Evolutionary conservation across 768 basidiomycete genomes (phyloP), one percentile per base, ranked within the genome.

Genomic region (Lyophyllum semitale): DNA sequence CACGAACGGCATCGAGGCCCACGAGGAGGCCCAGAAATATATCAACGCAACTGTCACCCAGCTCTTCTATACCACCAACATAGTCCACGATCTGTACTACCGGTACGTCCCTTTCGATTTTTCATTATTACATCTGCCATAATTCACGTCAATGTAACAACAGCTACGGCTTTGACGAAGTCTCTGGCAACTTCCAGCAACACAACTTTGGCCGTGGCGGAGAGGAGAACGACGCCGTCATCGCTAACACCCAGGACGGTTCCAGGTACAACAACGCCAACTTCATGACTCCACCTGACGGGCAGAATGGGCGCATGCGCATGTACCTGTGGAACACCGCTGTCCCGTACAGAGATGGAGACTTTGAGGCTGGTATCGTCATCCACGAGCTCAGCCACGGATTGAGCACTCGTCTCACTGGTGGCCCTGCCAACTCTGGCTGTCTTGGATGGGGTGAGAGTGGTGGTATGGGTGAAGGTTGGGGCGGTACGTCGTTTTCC

Each of bases 391-490:
- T 90, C 60, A 75, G 81, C 48, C 96, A 99, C 70, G 96, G 96
- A 55, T 74, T 98, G 44, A 93, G 91, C 66, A 99, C 93, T 3
- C 89, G 96, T 64, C 70, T 98, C 58, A 98, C 96, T 7, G 96
- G 96, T 69, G 96, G 96, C 2, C 95, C 94, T 0, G 79, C 84
- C 49, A 92, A 95, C 74, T 94, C 92, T 30, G 91, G 90, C 2
- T 97, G 95, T 69, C 85, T 97, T 53, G 93, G 92, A 13, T 98
- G 91, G 88, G 95, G 96, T 48, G 95, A 98, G 75, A 81, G 87
- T 23, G 95, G 96, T 35, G 96, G 95, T 23, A 98, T 98, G 95
- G 95, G 95, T 60, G 94, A 97, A 73, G 95, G 95, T 12, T 97
- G 95, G 95, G 95, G 94, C 59, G 87, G 84, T 81, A 51, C 44